phyloP scores from a whole-genome alignment of 1,284 basidiomycete species.

The Leccinum fallax region DNA sequence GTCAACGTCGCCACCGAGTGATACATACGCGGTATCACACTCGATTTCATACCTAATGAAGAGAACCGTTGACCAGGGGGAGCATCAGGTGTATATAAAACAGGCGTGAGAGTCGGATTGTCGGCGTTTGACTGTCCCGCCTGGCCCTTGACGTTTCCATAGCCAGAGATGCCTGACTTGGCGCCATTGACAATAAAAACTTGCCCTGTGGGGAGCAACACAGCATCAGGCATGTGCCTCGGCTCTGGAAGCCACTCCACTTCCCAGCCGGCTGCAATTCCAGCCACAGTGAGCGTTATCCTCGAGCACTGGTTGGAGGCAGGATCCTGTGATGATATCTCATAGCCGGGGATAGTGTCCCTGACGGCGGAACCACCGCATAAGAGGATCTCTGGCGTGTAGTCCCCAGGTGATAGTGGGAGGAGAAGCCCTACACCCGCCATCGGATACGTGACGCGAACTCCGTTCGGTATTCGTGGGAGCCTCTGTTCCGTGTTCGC shows the following conservation, averaged over 20 bases:
- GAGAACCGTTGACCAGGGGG: constrained; percentile 66
- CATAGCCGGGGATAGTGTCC: constrained; percentile 58
- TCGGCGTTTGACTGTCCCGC: constrained; percentile 80
- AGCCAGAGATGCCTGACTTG: constrained; percentile 76
- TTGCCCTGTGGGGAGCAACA: constrained; percentile 79
- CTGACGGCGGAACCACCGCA: constrained; percentile 78
- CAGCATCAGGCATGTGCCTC: constrained; percentile 79
- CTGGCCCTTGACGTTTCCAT: constrained; percentile 75
- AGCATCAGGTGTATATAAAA: constrained; percentile 73
- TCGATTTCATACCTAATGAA: constrained; percentile 60
- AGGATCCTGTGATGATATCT: constrained; percentile 68
- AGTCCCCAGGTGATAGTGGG: constrained; percentile 67
- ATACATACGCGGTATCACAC: constrained; percentile 78
- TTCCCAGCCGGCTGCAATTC: constrained; percentile 73
- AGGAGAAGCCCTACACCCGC: constrained; percentile 72
- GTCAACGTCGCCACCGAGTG: constrained; percentile 79
- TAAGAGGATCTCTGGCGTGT: constrained; percentile 70
- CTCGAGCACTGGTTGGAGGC: constrained; percentile 77
- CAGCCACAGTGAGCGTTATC: constrained; percentile 62
- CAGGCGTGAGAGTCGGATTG: constrained; percentile 72
- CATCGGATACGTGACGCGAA: constrained; percentile 84
- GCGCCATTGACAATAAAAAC: constrained; percentile 81
- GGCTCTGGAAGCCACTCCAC: constrained; percentile 74
- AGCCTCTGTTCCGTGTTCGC: constrained; percentile 64
- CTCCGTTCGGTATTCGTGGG: constrained; percentile 74